Evolutionary conservation across 2,329 filamentous ascomycete species (phyloP).

Genomic region (Eurotiales sp.): DNA sequence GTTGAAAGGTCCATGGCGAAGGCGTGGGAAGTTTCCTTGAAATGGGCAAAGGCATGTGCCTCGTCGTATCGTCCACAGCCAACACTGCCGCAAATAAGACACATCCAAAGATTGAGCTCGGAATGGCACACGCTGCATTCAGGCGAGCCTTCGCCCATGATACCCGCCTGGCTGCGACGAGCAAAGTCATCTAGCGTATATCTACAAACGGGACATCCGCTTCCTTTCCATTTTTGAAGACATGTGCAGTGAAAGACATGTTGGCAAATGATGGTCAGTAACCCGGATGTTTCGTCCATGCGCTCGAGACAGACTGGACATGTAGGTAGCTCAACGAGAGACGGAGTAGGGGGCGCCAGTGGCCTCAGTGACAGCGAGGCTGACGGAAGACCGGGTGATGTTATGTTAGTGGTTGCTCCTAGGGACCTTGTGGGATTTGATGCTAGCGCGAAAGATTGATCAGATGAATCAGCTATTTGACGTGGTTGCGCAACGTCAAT

Average conservation of each 20-base stretch:
- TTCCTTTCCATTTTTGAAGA: constrained; percentile 91
- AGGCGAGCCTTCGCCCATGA: constrained; percentile 51
- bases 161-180: constrained; percentile 44
- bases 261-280: constrained; percentile 94
- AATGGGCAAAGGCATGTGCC: constrained; percentile 90
- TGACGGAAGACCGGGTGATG: constrained; percentile 28
- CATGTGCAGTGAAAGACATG: constrained; percentile 98
- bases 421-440: constrained; percentile 7
- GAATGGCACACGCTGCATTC: constrained; percentile 79
- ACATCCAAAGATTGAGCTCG: constrained; percentile 85
- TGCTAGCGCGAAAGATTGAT: constrained; percentile 18
- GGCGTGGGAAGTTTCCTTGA: constrained; percentile 82
- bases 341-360: constrained; percentile 71
- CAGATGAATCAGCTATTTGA: constrained; percentile 7
- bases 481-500: constrained; percentile 60
- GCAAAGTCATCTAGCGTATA: constrained; percentile 67
- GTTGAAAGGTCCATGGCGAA: constrained; percentile 91
- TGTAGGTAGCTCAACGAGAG: constrained; percentile 85
- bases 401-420: constrained; percentile 10
- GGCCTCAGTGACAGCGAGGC: constrained; percentile 57
- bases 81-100: constrained; percentile 85
- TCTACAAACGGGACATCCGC: constrained; percentile 89
- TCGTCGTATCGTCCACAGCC: constrained; percentile 93
- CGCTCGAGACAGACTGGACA: constrained; percentile 95
- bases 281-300: constrained; percentile 95